phyloP scores from a whole-genome alignment of 192 early-diverging fungal species.

The Rhizoclosmatium globosum region DNA sequence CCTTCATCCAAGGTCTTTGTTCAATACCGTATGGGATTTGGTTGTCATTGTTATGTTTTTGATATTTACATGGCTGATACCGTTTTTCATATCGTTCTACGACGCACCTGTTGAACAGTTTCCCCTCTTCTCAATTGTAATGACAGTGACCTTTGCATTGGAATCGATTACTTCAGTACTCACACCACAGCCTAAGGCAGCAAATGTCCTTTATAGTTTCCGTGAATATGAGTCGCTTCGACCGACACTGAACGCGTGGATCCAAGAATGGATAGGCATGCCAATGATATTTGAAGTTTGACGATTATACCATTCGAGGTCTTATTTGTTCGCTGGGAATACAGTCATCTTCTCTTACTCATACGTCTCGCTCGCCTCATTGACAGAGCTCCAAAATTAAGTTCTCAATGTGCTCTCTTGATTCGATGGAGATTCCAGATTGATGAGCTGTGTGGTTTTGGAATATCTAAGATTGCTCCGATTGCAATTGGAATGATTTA shows the following conservation, averaged over 20 bases:
- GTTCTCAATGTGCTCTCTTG: neutral
- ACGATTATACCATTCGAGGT: constrained; percentile 21
- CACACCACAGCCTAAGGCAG: neutral
- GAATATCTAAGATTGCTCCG: constrained; percentile 6
- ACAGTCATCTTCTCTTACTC: neutral
- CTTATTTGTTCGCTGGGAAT: neutral
- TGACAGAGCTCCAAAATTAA: neutral
- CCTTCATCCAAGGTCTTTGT: neutral
- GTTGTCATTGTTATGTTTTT: neutral
- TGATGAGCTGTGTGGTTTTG: neutral
- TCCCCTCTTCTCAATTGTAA: neutral
- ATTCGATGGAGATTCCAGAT: neutral
- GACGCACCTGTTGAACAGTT: neutral
- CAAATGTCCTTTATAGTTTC: neutral
- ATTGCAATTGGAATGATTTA: constrained; percentile 7
- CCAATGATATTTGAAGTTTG: constrained; percentile 15
- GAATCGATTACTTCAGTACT: constrained; percentile 3
- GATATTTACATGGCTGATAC: neutral
- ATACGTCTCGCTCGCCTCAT: neutral
- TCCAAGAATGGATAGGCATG: neutral
- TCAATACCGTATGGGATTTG: constrained; percentile 9
- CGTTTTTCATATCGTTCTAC: neutral
- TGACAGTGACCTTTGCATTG: neutral
- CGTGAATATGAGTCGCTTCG: constrained; percentile 19
- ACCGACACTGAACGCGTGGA: constrained; percentile 10